Base-by-base conservation (phyloP, 345 rosid species). In the Euphorbia pulcherrima region DNA sequence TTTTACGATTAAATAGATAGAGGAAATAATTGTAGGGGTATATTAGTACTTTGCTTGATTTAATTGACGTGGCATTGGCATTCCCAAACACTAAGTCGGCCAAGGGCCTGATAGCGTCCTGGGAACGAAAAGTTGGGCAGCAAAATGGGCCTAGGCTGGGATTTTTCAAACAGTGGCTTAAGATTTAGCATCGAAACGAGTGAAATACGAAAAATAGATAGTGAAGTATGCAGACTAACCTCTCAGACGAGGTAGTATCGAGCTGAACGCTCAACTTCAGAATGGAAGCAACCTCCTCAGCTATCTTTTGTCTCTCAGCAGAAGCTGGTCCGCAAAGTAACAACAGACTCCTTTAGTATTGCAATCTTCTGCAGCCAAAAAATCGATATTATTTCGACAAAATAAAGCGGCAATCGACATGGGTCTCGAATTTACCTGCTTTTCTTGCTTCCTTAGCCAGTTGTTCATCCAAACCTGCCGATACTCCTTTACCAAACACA, bases 261-360 rank as follows among this genome's bases (percentile, higher is more conserved):
- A 93, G 70, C 50, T 86, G 89, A 62, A 93, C 97, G 63, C 81
- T 86, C 82, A 86, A 80, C 78, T 90, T 93, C 41, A 93, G 88
- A 81, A 86, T 64, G 14, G 94, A 86, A 27, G 97, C 98, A 78
- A 93, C 92, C 83, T 90, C 94, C 74, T 93, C 76, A 13, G 97
- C 98, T 80, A 93, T 84, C 82, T 82, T 81, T 75, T 83, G 94
- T 79, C 86, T 93, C 84, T 93, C 89, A 47, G 93, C 89, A 40
- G 97, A 90, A 23, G 75, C 98, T 93, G 85, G 69, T 33, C 71
- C 67, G 4, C 18, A 58, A 75, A 76, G 68, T 24, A 80, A 73
- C 72, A 75, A 50, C 21, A 55, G 30, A 68, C 28, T 20, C 57
- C 58, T 63, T 83, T 63, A 75, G 68, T 52, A 71, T n/a, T 13